phyloP scores from a whole-genome alignment of 306 rosid species.

The Dryas drummondii region DNA sequence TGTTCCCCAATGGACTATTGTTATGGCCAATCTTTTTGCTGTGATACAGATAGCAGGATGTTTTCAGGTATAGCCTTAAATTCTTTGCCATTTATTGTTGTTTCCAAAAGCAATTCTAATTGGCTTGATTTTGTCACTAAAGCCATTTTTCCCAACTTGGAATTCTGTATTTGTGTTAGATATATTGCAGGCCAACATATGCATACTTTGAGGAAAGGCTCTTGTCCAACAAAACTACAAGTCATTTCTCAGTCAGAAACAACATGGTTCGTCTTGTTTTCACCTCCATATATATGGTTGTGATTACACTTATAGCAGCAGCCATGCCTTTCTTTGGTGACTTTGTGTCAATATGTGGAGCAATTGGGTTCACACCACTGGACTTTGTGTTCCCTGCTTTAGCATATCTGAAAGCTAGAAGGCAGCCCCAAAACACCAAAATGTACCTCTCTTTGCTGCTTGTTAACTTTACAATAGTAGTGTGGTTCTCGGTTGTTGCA shows the following conservation, averaged over 20 bases:
- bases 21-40: slow-evolving; percentile 78
- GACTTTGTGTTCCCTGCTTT: slow-evolving; percentile 74
- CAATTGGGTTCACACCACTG: slow-evolving; percentile 71
- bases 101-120: too few relatives aligned
- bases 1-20: slow-evolving; percentile 65
- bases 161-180: slow-evolving; percentile 30
- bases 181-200: slow-evolving; percentile 83
- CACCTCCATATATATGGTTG: slow-evolving; percentile 47
- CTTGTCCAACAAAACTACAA: slow-evolving; percentile 26
- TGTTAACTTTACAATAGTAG: slow-evolving; percentile 52
- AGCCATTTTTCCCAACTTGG: not conserved
- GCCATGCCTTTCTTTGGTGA: slow-evolving; percentile 78
- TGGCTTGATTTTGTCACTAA: too few relatives aligned
- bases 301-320: slow-evolving; percentile 64
- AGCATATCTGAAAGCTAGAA: slow-evolving; percentile 64
- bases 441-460: slow-evolving; percentile 37
- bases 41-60: slow-evolving; percentile 76
- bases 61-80: slow-evolving; percentile 48
- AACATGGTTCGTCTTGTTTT: slow-evolving; percentile 35
- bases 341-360: slow-evolving; percentile 74
- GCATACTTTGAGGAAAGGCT: slow-evolving; percentile 57
- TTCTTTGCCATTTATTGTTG: not conserved
- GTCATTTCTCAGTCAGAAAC: slow-evolving; percentile 24
- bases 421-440: slow-evolving; percentile 31
- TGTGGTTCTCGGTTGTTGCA: slow-evolving; percentile 70